These are phyloP conservation scores for Magnaporthiopsis rhizophila DNA, from an alignment of 2,329 filamentous ascomycete genomes.

Conservation along the genomic window DNA sequence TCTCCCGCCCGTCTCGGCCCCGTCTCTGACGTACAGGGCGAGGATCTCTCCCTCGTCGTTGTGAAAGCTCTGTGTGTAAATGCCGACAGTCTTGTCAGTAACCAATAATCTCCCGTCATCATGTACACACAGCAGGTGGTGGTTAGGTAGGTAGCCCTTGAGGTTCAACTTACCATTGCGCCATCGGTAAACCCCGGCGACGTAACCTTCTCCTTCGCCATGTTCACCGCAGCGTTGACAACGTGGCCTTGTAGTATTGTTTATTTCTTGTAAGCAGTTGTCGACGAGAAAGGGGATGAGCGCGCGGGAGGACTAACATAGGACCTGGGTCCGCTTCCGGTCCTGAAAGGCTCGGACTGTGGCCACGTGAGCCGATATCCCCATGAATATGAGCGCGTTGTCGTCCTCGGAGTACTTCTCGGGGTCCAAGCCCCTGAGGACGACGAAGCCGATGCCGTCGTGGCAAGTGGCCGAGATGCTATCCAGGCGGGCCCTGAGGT, in stretches of 20 bases:
- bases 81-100: conserved; percentile 31
- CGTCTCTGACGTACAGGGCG: conserved; percentile 34
- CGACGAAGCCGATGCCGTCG: conserved; percentile 50
- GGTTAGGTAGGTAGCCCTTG: background rate
- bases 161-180: background rate
- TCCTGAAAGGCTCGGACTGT: conserved; percentile 44
- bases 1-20: conserved; percentile 44
- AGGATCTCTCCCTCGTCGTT: conserved; percentile 4
- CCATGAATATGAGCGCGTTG: conserved; percentile 50
- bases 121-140: background rate
- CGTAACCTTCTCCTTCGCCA: background rate
- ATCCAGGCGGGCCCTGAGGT: conserved; percentile 39
- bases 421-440: conserved; percentile 49
- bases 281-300: background rate
- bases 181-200: background rate
- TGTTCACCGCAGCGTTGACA: background rate
- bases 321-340: conserved; percentile 3
- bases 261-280: background rate
- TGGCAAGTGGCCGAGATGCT: conserved; percentile 45
- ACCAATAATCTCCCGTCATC: no score
- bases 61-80: conserved; percentile 35
- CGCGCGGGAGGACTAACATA: background rate
- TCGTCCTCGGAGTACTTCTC: conserved; percentile 44
- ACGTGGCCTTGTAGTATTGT: background rate
- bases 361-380: conserved; percentile 50